Percentiles rank a stretch among this genome's conserved stretches.
These are phyloP conservation scores for Tilletia indica DNA, from an alignment of 1,284 basidiomycete genomes.

Conservation along the genomic window DNA sequence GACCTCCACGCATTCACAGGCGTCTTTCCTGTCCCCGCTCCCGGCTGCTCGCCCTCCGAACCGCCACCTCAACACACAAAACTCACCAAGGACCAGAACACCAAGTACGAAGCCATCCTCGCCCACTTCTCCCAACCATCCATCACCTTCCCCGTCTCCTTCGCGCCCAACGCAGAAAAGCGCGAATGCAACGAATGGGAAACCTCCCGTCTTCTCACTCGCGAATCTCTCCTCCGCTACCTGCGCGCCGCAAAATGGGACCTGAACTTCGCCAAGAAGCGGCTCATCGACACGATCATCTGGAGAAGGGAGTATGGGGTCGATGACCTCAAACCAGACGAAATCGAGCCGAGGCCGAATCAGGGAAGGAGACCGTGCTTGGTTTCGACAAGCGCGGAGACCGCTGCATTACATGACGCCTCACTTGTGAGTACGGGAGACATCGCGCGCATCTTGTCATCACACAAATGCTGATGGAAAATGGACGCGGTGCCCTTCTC, in stretches of 20 bases:
- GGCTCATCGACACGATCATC: constrained; percentile 55
- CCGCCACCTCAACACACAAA: constrained; percentile 24
- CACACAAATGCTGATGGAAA: not conserved
- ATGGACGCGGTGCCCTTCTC: not conserved
- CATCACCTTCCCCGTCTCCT: constrained; percentile 33
- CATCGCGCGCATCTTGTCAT: too few species aligned
- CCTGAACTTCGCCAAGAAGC: constrained; percentile 47
- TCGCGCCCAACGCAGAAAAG: constrained; percentile 27
- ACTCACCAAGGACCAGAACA: constrained; percentile 37
- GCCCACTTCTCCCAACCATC: constrained; percentile 33
- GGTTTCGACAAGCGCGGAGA: constrained; percentile 56
- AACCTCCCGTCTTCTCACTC: constrained; percentile 49
- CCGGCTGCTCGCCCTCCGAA: constrained; percentile 32
- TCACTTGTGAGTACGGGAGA: constrained; percentile 41
- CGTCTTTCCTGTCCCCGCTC: constrained; percentile 38
- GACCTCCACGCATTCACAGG: constrained; percentile 27
- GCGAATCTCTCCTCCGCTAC: constrained; percentile 55
- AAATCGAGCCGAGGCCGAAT: constrained; percentile 53
- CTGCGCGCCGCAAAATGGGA: constrained; percentile 58
- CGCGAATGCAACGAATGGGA: constrained; percentile 51
- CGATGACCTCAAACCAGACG: constrained; percentile 50
- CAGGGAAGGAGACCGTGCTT: constrained; percentile 57
- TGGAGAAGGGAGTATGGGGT: constrained; percentile 58
- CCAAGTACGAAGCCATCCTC: constrained; percentile 41
- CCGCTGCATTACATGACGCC: constrained; percentile 58